Evolutionary conservation across 148 eudicot species (phyloP).

Genomic region (Pharnaceum exiguum): DNA sequence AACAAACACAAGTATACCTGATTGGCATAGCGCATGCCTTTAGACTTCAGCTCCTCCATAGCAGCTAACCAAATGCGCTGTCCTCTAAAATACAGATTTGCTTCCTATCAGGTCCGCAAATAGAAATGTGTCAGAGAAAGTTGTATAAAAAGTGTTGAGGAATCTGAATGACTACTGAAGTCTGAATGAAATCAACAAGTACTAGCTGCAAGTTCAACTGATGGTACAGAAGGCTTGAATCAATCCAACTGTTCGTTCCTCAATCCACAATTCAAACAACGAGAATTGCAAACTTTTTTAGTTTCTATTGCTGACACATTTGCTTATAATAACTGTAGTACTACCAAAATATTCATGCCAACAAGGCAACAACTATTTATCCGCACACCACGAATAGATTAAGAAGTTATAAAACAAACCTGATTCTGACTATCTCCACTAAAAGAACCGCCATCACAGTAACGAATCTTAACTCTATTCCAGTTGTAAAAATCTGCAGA

Average conservation of each 20-base stretch:
- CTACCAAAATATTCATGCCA: no score
- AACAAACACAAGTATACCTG: constrained; percentile 40
- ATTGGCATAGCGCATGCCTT: constrained; percentile 72
- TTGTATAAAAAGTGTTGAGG: background rate
- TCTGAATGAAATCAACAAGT: no score
- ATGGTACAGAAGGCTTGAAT: no score
- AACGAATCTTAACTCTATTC: constrained; percentile 94
- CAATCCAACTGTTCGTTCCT: no score
- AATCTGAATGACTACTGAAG: background rate
- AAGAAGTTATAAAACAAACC: constrained; percentile 33
- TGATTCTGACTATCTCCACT: constrained; percentile 71
- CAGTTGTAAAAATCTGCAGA: constrained; percentile 86
- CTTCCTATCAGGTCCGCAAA: constrained; percentile 33
- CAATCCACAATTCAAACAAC: no score
- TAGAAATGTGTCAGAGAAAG: background rate
- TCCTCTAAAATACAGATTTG: constrained; percentile 70
- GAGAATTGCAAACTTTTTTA: no score
- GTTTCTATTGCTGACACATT: no score
- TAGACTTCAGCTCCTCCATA: constrained; percentile 68
- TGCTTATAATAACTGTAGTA: no score
- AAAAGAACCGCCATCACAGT: constrained; percentile 97
- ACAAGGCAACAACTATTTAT: no score
- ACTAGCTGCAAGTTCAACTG: no score
- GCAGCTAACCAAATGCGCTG: constrained; percentile 77
- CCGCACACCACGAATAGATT: no score